phyloP scores from a whole-genome alignment of 2,329 filamentous ascomycete species.

The Atkinsonella hypoxylon region DNA sequence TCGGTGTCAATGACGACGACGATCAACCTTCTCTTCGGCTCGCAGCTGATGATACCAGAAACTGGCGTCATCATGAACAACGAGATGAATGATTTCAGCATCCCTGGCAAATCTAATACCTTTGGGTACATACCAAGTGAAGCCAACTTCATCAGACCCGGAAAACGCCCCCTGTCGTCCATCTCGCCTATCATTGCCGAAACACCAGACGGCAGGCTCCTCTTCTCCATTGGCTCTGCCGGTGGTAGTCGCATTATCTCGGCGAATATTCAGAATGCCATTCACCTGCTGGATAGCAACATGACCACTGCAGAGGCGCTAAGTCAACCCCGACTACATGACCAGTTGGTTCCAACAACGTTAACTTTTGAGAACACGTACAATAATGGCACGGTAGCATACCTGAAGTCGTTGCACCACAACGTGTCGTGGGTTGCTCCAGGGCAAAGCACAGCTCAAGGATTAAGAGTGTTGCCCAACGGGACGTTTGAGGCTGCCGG shows the following conservation, averaged over 20 bases:
- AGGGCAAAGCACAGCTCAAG: slow-evolving; percentile 61
- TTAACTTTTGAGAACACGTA: slow-evolving; percentile 61
- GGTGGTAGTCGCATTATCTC: slow-evolving; percentile 82
- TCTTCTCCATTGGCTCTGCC: slow-evolving; percentile 63
- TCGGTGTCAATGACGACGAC: slow-evolving; percentile 71
- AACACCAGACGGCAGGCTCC: slow-evolving; percentile 53
- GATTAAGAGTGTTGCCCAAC: slow-evolving; percentile 50
- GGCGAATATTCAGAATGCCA: slow-evolving; percentile 63
- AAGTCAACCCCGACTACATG: slow-evolving; percentile 60
- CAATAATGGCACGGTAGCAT: slow-evolving; percentile 56
- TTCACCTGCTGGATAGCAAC: slow-evolving; percentile 58
- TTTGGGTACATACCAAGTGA: slow-evolving; percentile 69
- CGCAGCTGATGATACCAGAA: slow-evolving; percentile 63
- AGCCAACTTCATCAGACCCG: slow-evolving; percentile 63
- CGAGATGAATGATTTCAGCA: slow-evolving; percentile 62
- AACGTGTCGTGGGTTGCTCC: slow-evolving; percentile 62
- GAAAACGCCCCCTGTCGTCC: slow-evolving; percentile 67
- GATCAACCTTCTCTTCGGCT: slow-evolving; percentile 71
- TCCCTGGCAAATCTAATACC: slow-evolving; percentile 56
- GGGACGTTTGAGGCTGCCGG: slow-evolving; percentile 66
- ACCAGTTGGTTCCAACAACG: slow-evolving; percentile 64
- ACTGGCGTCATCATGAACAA: slow-evolving; percentile 66
- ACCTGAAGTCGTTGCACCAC: slow-evolving; percentile 54
- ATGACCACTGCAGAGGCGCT: slow-evolving; percentile 53
- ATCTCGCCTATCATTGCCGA: slow-evolving; percentile 72